Evolutionary conservation across 257 asterid species (phyloP).

Genomic region (Fraxinus americana): DNA sequence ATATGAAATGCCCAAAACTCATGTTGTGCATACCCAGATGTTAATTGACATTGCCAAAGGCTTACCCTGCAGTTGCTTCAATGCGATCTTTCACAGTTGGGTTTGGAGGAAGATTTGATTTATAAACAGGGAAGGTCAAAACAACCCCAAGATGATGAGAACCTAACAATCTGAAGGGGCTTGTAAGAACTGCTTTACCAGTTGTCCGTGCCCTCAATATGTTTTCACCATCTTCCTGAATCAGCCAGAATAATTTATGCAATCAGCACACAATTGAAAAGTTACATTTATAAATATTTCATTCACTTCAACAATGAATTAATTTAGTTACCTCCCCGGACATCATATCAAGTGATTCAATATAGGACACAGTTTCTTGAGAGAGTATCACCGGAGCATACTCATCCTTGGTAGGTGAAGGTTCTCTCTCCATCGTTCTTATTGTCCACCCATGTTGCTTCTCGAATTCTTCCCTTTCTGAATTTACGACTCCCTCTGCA

Average conservation of each 20-base stretch:
- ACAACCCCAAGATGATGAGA: conserved; percentile 91
- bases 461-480: conserved; percentile 80
- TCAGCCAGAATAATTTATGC: conserved; percentile 20
- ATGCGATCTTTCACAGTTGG: conserved; percentile 74
- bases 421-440: conserved; percentile 78
- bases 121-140: conserved; percentile 88
- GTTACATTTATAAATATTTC: neutral
- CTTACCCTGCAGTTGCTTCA: conserved; percentile 84
- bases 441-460: conserved; percentile 81
- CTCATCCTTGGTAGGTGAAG: conserved; percentile 84
- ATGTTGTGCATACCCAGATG: conserved; percentile 5
- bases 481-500: conserved; percentile 74
- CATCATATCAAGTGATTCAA: conserved; percentile 93
- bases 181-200: conserved; percentile 94
- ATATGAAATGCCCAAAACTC: neutral
- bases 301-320: neutral
- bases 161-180: conserved; percentile 80
- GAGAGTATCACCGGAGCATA: conserved; percentile 90
- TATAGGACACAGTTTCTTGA: conserved; percentile 88
- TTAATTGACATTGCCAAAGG: conserved; percentile 15
- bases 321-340: conserved; percentile 76
- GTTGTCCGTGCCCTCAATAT: conserved; percentile 85
- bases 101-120: conserved; percentile 56
- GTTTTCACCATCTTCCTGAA: conserved; percentile 93
- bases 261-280: conserved; percentile 12